Percentiles rank a stretch among this genome's conserved stretches.
phyloP scores from a whole-genome alignment of 257 asterid species.

The Nicotiana sylvestris region DNA sequence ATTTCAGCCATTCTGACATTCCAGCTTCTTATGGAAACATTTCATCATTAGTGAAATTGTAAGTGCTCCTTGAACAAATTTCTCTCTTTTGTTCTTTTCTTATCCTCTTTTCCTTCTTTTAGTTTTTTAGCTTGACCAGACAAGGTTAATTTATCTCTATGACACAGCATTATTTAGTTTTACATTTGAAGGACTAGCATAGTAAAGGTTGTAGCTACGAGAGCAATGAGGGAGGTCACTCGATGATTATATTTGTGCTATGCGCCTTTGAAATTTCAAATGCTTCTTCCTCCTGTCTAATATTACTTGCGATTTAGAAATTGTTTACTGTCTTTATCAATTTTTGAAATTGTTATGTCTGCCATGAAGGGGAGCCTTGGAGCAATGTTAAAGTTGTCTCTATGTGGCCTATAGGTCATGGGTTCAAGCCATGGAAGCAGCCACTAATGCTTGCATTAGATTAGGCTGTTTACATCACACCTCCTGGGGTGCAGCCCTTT shows the following conservation, averaged over 20 bases:
- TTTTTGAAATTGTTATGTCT: no score
- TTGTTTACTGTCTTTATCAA: not conserved
- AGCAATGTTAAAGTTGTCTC: no score
- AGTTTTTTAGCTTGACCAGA: not conserved
- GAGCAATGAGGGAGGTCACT: not conserved
- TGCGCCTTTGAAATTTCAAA: not conserved
- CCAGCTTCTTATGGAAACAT: constrained; percentile 42
- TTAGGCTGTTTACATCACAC: no score
- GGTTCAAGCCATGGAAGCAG: no score
- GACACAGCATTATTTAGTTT: not conserved
- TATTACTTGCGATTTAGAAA: not conserved
- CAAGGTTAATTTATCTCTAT: not conserved
- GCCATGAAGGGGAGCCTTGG: no score
- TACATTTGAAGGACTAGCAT: no score
- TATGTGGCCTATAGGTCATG: no score
- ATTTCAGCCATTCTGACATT: constrained; percentile 33
- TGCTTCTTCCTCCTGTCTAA: not conserved
- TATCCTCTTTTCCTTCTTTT: not conserved
- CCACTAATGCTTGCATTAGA: no score
- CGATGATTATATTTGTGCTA: no score
- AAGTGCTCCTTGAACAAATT: constrained; percentile 14
- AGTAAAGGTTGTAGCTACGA: no score
- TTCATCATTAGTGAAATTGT: constrained; percentile 32
- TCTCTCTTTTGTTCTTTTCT: not conserved
- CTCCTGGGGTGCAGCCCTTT: no score